Evolutionary conservation across 2,329 filamentous ascomycete genomes (phyloP).

Genomic region (Teratosphaeria destructans): DNA sequence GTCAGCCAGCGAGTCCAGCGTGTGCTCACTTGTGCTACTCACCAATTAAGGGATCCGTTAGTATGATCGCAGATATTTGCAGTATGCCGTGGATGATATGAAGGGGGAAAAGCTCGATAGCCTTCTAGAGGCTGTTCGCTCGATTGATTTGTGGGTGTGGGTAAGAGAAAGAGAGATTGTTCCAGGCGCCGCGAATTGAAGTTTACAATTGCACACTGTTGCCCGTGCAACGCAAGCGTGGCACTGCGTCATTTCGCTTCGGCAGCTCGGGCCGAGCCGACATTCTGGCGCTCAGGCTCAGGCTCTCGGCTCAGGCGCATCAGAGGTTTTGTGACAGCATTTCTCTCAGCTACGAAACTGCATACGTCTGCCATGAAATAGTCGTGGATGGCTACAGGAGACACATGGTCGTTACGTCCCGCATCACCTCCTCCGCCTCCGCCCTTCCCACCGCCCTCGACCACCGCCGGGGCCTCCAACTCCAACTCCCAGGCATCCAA

Average conservation of each 20-base stretch:
- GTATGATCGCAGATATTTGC: conserved; percentile 27
- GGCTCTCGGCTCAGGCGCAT: not conserved
- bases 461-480: conserved; percentile 8
- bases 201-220: not conserved
- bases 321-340: not conserved
- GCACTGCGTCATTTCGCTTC: not conserved
- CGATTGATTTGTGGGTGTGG: conserved; percentile 11
- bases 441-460: conserved; percentile 2
- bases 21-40: not conserved
- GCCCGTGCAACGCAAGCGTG: not conserved
- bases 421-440: not conserved
- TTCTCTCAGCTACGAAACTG: not conserved
- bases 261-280: not conserved
- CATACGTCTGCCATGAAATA: not conserved
- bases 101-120: conserved; percentile 7
- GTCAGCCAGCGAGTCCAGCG: not conserved
- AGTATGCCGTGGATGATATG: conserved; percentile 24
- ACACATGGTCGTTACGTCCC: conserved; percentile 68
- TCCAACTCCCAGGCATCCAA: conserved; percentile 10
- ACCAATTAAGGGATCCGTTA: conserved; percentile 30
- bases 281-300: not conserved
- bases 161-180: conserved; percentile 11
- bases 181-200: not conserved
- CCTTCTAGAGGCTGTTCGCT: conserved; percentile 10
- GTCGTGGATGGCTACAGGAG: conserved; percentile 48